Conservation (phyloP, 2,329 filamentous ascomycete genomes). For the Venturia oleaginea region DNA sequence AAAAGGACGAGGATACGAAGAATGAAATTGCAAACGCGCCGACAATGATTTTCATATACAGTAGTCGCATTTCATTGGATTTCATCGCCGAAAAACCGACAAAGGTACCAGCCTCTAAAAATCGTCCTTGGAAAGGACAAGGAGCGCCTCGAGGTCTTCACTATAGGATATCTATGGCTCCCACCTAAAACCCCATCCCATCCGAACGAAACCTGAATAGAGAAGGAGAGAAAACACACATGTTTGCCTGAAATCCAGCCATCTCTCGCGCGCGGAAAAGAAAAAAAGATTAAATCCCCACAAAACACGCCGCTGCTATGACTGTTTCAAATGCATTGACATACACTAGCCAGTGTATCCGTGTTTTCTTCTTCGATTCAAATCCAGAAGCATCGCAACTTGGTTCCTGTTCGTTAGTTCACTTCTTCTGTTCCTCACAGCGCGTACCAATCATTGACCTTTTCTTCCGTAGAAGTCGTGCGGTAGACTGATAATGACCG, state of each 20-base stretch:
- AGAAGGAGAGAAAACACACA: neutral
- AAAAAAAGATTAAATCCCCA: neutral
- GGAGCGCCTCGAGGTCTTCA: constrained; percentile 1
- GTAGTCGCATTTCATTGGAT: neutral
- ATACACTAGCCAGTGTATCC: neutral
- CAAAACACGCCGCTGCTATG: neutral
- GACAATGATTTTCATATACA: too few species aligned
- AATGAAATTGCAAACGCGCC: too few species aligned
- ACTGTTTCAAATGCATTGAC: constrained; percentile 5
- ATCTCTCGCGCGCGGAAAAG: neutral
- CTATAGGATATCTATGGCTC: constrained; percentile 6
- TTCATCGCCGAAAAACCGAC: neutral
- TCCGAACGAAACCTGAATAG: neutral
- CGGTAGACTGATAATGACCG: neutral
- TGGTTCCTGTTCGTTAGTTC: neutral
- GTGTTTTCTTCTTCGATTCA: neutral
- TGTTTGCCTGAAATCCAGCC: neutral
- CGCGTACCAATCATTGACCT: neutral
- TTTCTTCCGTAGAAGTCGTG: neutral
- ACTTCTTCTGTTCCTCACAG: neutral
- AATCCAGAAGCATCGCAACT: constrained; percentile 2
- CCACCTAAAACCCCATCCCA: neutral
- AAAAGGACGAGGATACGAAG: too few species aligned
- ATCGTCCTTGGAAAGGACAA: neutral
- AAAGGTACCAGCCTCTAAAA: neutral